phyloP scores from a whole-genome alignment of 2,329 filamentous ascomycete genomes.

The Rhynchosporium graminicola region DNA sequence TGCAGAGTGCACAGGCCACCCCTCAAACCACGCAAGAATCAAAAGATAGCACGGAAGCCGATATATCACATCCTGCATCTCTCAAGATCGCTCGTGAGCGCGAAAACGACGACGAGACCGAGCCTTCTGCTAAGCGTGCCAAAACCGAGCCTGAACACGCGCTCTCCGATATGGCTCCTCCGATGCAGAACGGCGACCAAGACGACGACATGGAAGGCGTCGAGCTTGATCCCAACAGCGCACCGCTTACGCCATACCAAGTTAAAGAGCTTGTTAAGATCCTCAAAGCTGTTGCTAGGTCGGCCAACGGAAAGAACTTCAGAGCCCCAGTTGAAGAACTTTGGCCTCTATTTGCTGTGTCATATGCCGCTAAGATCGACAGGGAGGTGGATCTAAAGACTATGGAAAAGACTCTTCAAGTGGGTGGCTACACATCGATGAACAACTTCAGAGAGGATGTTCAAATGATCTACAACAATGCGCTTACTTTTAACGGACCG shows the following conservation, averaged over 20 bases:
- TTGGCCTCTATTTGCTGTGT: constrained; percentile 73
- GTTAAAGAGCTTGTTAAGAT: constrained; percentile 64
- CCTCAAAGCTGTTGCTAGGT: constrained; percentile 79
- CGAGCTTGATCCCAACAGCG: constrained; percentile 4
- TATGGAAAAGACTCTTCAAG: constrained; percentile 79
- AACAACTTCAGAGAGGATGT: constrained; percentile 75
- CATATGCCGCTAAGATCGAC: constrained; percentile 67
- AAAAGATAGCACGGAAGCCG: constrained; percentile 35
- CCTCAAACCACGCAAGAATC: background rate
- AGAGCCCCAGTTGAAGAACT: constrained; percentile 74
- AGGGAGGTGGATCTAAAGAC: constrained; percentile 82
- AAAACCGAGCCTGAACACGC: constrained; percentile 61
- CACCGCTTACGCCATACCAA: constrained; percentile 57
- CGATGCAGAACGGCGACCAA: constrained; percentile 31
- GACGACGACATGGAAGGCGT: constrained; percentile 11
- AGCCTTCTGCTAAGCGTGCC: constrained; percentile 77
- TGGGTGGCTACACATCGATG: constrained; percentile 64
- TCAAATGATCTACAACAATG: constrained; percentile 76
- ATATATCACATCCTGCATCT: constrained; percentile 39
- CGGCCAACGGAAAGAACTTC: constrained; percentile 77
- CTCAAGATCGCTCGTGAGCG: constrained; percentile 71
- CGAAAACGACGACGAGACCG: constrained; percentile 67
- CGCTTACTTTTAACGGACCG: constrained; percentile 77
- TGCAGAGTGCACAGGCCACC: background rate
- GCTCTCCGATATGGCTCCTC: constrained; percentile 30